Evolutionary conservation across 352 stramenopile genomes (phyloP).

Genomic region (Globisporangium carolinianum): DNA sequence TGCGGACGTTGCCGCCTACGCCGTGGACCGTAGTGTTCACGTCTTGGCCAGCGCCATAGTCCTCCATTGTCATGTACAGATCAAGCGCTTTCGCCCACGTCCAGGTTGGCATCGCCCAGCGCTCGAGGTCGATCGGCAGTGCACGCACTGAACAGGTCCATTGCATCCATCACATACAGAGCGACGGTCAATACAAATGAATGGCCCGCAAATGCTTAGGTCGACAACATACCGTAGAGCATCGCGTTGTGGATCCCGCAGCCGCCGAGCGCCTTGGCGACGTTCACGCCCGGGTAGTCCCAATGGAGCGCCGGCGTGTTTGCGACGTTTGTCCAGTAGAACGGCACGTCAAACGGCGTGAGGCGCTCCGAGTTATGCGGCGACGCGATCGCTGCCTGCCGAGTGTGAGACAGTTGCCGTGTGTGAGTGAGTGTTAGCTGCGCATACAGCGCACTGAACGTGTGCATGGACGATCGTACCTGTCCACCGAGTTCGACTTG

Average conservation of each 20-base stretch:
- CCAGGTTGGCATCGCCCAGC: conserved; percentile 72
- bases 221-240: conserved; percentile 62
- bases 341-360: conserved; percentile 80
- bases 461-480: conserved; percentile 11
- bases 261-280: conserved; percentile 80
- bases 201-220: neutral
- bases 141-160: conserved; percentile 32
- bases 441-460: too few species aligned
- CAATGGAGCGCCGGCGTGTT: conserved; percentile 62
- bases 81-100: conserved; percentile 64
- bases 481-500: conserved; percentile 47
- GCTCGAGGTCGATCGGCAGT: conserved; percentile 60
- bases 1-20: conserved; percentile 45
- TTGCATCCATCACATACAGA: conserved; percentile 7
- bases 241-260: conserved; percentile 90
- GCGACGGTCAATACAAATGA: neutral
- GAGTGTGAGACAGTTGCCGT: neutral
- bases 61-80: conserved; percentile 71
- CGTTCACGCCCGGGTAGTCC: conserved; percentile 72
- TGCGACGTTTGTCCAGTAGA: conserved; percentile 80
- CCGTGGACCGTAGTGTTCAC: conserved; percentile 48
- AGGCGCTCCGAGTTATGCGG: conserved; percentile 32
- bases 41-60: conserved; percentile 36
- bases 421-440: neutral
- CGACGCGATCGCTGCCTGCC: conserved; percentile 29